Evolutionary conservation across 108 stramenopile species (phyloP).

Genomic region (Cyclostephanos tholiformis): DNA sequence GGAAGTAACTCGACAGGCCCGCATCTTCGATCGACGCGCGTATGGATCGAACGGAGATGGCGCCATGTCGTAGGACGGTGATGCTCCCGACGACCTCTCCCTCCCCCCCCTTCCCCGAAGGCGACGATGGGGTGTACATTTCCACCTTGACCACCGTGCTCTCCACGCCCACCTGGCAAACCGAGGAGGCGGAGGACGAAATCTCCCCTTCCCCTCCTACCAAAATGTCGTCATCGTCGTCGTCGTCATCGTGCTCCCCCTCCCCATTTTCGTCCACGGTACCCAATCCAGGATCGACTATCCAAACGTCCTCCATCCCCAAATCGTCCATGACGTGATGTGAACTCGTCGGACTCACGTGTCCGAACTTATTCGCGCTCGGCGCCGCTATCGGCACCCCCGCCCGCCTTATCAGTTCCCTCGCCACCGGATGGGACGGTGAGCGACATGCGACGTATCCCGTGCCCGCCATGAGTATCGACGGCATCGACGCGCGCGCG

Average conservation of each 20-base stretch:
- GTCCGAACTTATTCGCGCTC: slow-evolving; percentile 97
- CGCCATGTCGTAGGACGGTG: slow-evolving; percentile 77
- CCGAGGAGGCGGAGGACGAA: no score
- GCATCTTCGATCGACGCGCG: slow-evolving; percentile 47
- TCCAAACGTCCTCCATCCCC: slow-evolving; percentile 82
- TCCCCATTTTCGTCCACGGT: background rate
- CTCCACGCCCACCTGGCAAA: slow-evolving; percentile 77
- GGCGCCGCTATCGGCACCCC: slow-evolving; percentile 97
- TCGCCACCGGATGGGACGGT: slow-evolving; percentile 90
- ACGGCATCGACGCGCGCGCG: slow-evolving; percentile 78
- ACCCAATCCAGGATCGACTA: slow-evolving; percentile 61
- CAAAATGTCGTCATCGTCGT: slow-evolving; percentile 3
- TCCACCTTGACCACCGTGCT: slow-evolving; percentile 87
- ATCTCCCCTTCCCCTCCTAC: slow-evolving; percentile 15
- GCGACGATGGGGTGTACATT: slow-evolving; percentile 14
- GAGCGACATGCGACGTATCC: slow-evolving; percentile 96
- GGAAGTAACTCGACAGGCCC: slow-evolving; percentile 41
- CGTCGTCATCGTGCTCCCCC: background rate
- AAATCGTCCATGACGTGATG: slow-evolving; percentile 96
- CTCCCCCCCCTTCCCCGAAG: slow-evolving; percentile 3
- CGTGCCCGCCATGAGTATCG: slow-evolving; percentile 88
- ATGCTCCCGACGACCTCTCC: slow-evolving; percentile 37
- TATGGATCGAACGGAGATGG: slow-evolving; percentile 65
- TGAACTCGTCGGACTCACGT: slow-evolving; percentile 94
- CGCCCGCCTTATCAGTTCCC: slow-evolving; percentile 74